Conservation (phyloP, 2,329 filamentous ascomycete genomes). For the Triangularia setosa region DNA sequence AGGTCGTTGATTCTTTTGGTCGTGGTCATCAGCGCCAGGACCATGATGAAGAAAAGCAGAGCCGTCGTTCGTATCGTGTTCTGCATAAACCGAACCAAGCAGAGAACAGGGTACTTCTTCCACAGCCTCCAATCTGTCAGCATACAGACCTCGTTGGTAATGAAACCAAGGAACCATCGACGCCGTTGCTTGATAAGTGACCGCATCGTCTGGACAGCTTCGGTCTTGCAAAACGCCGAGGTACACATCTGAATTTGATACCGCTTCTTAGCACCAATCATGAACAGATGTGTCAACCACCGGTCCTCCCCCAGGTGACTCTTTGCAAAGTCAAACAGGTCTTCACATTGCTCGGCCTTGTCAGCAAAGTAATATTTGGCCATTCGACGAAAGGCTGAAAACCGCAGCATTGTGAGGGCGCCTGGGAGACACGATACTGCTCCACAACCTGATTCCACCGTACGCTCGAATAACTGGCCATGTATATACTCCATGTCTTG, state of each 20-base stretch:
- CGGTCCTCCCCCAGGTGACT: constrained; percentile 92
- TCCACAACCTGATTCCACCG: constrained; percentile 90
- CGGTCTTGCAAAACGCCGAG: constrained; percentile 96
- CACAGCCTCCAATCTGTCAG: constrained; percentile 89
- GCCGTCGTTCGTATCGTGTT: constrained; percentile 95
- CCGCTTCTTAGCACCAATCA: constrained; percentile 89
- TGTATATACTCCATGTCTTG: constrained; percentile 99
- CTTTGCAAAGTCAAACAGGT: constrained; percentile 95
- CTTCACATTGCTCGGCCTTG: constrained; percentile 90
- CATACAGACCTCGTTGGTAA: constrained; percentile 98
- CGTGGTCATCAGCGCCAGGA: constrained; percentile 80
- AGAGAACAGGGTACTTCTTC: constrained; percentile 83
- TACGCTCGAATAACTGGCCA: constrained; percentile 91
- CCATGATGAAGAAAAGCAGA: constrained; percentile 89
- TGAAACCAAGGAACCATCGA: constrained; percentile 94
- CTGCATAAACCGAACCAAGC: constrained; percentile 86
- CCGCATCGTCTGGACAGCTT: constrained; percentile 83
- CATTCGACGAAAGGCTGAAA: constrained; percentile 95
- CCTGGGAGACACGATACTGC: constrained; percentile 93
- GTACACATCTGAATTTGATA: constrained; percentile 99
- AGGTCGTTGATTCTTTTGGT: constrained; percentile 73
- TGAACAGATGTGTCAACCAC: constrained; percentile 97
- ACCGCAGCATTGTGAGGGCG: constrained; percentile 90
- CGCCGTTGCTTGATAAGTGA: constrained; percentile 90
- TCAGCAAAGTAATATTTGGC: constrained; percentile 98